Percentiles rank a stretch among this genome's conserved stretches.
phyloP scores from a whole-genome alignment of 1,139 yeast species.

The Hemisphaericaspora xylanilytica region DNA sequence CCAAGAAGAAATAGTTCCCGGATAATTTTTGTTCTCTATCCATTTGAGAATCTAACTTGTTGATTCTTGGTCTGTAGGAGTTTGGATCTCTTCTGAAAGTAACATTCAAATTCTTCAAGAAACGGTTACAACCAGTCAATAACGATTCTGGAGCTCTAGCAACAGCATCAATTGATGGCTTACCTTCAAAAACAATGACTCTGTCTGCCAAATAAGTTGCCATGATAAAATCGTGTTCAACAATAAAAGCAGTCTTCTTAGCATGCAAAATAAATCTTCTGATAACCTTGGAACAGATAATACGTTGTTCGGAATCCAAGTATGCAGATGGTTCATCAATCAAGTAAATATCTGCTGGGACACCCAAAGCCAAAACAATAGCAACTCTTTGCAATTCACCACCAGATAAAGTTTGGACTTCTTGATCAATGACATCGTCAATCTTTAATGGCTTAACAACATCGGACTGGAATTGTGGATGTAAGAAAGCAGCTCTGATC shows the following conservation, averaged over 20 bases:
- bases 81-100: constrained; percentile 99
- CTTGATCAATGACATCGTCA: constrained; percentile 94
- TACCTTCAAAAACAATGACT: constrained; percentile 96
- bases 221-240: constrained; percentile 99
- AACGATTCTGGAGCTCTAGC: constrained; percentile 90
- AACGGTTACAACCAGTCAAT: constrained; percentile 94
- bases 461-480: constrained; percentile 97
- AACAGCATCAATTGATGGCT: constrained; percentile 76
- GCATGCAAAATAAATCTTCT: constrained; percentile 95
- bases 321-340: constrained; percentile 99
- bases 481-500: constrained; percentile 89
- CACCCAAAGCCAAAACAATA: constrained; percentile 89
- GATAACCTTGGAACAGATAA: constrained; percentile 95
- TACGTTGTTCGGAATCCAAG: constrained; percentile 99
- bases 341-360: constrained; percentile 91
- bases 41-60: constrained; percentile 96
- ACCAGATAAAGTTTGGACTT: constrained; percentile 96
- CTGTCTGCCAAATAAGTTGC: constrained; percentile 98
- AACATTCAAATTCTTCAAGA: constrained; percentile 94
- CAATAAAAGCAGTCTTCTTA: constrained; percentile 95
- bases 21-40: constrained; percentile 91
- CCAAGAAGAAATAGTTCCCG: constrained; percentile 96
- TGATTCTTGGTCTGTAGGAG: constrained; percentile 97
- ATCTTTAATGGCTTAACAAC: constrained; percentile 93
- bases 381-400: constrained; percentile 99